Percentiles rank a stretch among this genome's conserved stretches.
Conservation (phyloP, 805 yeast species). For the Kodamaea restingae region DNA sequence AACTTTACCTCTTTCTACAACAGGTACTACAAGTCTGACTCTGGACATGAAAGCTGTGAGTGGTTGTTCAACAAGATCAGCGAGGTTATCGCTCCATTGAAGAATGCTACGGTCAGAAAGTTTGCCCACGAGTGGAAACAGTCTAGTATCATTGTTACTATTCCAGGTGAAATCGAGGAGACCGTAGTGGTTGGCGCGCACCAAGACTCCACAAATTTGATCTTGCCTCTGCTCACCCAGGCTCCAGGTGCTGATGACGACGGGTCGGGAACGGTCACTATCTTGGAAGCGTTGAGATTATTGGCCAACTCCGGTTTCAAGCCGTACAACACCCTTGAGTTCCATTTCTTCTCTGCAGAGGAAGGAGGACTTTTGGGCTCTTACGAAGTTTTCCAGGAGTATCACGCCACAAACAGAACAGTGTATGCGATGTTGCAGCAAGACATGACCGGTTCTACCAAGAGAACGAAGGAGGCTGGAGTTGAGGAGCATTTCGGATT, state of each 20-base stretch:
- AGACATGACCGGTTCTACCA: conserved; percentile 86
- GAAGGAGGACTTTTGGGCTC: conserved; percentile 91
- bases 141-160: conserved; percentile 63
- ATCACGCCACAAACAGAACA: conserved; percentile 39
- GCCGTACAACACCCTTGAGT: conserved; percentile 76
- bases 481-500: conserved; percentile 72
- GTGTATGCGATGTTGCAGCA: conserved; percentile 88
- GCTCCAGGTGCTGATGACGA: conserved; percentile 98
- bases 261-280: conserved; percentile 82
- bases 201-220: conserved; percentile 75
- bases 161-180: conserved; percentile 48
- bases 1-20: conserved; percentile 67
- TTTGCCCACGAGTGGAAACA: conserved; percentile 77
- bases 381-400: conserved; percentile 63
- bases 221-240: conserved; percentile 61
- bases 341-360: conserved; percentile 94
- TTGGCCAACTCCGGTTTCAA: conserved; percentile 32
- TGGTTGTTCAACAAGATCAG: conserved; percentile 60
- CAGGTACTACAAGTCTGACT: conserved; percentile 67
- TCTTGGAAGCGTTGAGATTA: conserved; percentile 69
- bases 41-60: conserved; percentile 66
- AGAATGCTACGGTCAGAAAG: conserved; percentile 36
- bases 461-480: conserved; percentile 45
- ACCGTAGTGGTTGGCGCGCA: conserved; percentile 83
- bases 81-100: conserved; percentile 29